These are phyloP conservation scores for Kurtzmaniella quercitrusa DNA, from an alignment of 1,139 yeast species.

Conservation along the genomic window DNA sequence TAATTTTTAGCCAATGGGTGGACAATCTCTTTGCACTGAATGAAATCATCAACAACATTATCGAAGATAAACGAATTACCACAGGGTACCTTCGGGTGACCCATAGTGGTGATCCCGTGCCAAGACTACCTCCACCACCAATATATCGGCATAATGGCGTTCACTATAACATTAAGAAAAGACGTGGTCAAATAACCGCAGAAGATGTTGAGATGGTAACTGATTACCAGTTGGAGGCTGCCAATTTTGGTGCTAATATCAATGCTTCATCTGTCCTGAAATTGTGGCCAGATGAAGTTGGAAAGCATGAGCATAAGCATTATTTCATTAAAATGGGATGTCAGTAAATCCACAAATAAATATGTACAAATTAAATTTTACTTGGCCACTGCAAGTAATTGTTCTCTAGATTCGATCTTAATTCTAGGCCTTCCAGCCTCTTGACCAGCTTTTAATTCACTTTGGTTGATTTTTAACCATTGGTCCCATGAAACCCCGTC, in stretches of 20 bases:
- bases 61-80: conserved; percentile 13
- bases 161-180: conserved; percentile 43
- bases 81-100: conserved; percentile 46
- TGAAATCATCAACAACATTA: conserved; percentile 14
- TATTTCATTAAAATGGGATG: conserved; percentile 35
- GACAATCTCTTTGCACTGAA: conserved; percentile 45
- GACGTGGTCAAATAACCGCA: conserved; percentile 42
- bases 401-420: conserved; percentile 48
- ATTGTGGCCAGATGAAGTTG: conserved; percentile 22
- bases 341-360: conserved; percentile 8
- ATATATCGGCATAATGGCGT: conserved; percentile 46
- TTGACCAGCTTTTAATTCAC: conserved; percentile 51
- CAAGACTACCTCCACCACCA: conserved; percentile 52
- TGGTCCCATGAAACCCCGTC: conserved; percentile 58
- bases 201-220: conserved; percentile 24
- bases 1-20: conserved; percentile 44
- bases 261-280: conserved; percentile 8
- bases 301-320: conserved; percentile 31
- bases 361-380: conserved; percentile 1
- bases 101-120: conserved; percentile 56
- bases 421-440: conserved; percentile 49
- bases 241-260: background rate
- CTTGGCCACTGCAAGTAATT: conserved; percentile 36
- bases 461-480: conserved; percentile 60
- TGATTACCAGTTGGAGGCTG: background rate